Base-by-base conservation (phyloP, 1,284 basidiomycete species). In the Austroboletus novae-zelandiae region DNA sequence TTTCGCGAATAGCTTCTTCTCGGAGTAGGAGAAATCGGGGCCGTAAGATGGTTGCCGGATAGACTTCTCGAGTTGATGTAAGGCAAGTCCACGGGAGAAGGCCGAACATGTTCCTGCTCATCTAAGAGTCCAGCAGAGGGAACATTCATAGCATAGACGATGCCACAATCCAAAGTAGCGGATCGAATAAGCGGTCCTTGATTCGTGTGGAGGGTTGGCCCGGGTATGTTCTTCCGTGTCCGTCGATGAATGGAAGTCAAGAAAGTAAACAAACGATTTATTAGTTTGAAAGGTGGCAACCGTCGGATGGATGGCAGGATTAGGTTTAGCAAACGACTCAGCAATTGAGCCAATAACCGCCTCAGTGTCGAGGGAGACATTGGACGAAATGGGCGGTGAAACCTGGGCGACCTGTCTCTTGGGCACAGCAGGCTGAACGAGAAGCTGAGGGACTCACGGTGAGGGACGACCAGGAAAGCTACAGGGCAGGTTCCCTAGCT, bases 21-120 rank as follows among this genome's bases (percentile, higher is more conserved):
- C n/a, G 48, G 48, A 32, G 27, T 5, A 14, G 53, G 57, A n/a
- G 29, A 48, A 27, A 68, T 60, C 15, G 43, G 43, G 0, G 51
- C 47, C 36, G 65, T 4, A 20, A 68, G 62, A 20, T 65, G 62
- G 29, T 64, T 61, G 40, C 64, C 64, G 36, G 64, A 63, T 35
- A 43, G 37, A 44, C 14, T 54, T 13, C 30, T 53, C 58, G 42
- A 40, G 41, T 5, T 31, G 43, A 27, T 25, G 6, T 59, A 67
- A 17, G 55, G 57, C n/a, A 40, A 47, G 29, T 64, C 62, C 13
- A 45, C 43, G 0, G 51, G 48, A 34, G 65, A 61, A 43, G 39
- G 37, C 18, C 34, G 45, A 25, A 27, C 30, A 32, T 15, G 23
- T 36, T 47, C 53, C 5, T 50, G 13, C n/a, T 18, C 13, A 27